Conservation (phyloP, 192 early-diverging fungal species). For the Coemansia aciculifera region DNA sequence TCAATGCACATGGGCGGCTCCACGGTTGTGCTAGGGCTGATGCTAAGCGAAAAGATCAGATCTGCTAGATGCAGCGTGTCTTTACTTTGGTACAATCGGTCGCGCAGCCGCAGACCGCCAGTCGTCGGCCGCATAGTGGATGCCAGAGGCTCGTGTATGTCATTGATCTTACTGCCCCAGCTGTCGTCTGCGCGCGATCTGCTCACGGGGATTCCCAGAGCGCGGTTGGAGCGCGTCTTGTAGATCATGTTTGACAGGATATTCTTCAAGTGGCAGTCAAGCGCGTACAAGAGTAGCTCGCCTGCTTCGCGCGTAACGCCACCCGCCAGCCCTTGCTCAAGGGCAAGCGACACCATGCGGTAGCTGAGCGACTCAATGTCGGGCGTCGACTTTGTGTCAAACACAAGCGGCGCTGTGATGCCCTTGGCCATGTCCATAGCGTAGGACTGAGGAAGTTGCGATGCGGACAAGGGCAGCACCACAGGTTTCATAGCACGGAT, state of each 20-base stretch:
- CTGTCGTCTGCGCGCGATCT: not conserved
- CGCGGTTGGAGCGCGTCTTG: constrained; percentile 64
- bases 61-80: constrained; percentile 58
- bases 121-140: constrained; percentile 23
- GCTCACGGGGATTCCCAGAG: constrained; percentile 57
- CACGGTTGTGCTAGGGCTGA: constrained; percentile 65
- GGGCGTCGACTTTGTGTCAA: constrained; percentile 66
- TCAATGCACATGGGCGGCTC: constrained; percentile 66
- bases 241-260: constrained; percentile 67
- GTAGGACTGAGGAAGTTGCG: constrained; percentile 58
- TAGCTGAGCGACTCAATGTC: constrained; percentile 63
- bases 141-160: not conserved
- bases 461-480: constrained; percentile 50
- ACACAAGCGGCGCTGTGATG: constrained; percentile 66
- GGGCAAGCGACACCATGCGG: constrained; percentile 67
- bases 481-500: constrained; percentile 51
- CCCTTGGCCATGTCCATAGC: constrained; percentile 66
- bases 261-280: constrained; percentile 72
- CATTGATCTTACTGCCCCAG: not conserved
- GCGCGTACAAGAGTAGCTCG: constrained; percentile 64
- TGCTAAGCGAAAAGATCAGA: constrained; percentile 63
- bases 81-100: constrained; percentile 49
- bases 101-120: constrained; percentile 45
- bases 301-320: constrained; percentile 64
- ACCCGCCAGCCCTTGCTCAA: constrained; percentile 67